Evolutionary conservation across 768 basidiomycete genomes (phyloP), one percentile per base, ranked within the genome.

Genomic region (Termitomyces sp.): DNA sequence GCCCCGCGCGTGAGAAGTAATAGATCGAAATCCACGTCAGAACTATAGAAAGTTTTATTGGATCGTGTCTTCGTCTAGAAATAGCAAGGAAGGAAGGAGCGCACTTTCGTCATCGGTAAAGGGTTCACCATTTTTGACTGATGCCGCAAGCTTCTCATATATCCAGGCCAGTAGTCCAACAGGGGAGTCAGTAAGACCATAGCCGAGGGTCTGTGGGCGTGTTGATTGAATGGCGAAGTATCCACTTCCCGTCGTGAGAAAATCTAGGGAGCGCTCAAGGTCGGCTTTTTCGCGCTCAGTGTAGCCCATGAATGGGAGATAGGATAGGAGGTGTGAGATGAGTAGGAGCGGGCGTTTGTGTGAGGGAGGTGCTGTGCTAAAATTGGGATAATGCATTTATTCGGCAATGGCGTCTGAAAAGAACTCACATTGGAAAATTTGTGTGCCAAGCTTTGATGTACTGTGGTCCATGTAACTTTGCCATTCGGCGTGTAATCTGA

Each of bases 11-110:
- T 5, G 82, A 84, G 66, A 85, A 83, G 71, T 74, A 77, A 59
- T 82, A 84, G 15, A 83, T 71, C 1, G 81, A 83, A 5, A 82
- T 64, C 82, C 83, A 86, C 0, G 80, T 82, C 30, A 86, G 60
- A 1, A 84, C 83, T 84, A 58, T 51, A 10, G 62, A 28, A 55
- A 50, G n/a, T 50, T 37, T 38, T 26, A 24, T 24, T 15, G 22
- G 17, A 28, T 11, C 32, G 42, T 28, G 28, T 44, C 43, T 19
- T 48, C 14, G 47, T 48, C 22, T 26, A 8, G 34, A 35, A 22
- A 34, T 15, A 21, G 34, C 9, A 5, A 19, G n/a, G 4, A 48
- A 48, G 15, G 11, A 17, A 37, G 37, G 5, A 24, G 17, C 48
- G 19, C 49, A 77, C 84, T 71, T 68, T 84, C 80, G 26, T 81